Conservation (phyloP, 139 green algal genomes). For the Mesotaenium endlicherianum region DNA sequence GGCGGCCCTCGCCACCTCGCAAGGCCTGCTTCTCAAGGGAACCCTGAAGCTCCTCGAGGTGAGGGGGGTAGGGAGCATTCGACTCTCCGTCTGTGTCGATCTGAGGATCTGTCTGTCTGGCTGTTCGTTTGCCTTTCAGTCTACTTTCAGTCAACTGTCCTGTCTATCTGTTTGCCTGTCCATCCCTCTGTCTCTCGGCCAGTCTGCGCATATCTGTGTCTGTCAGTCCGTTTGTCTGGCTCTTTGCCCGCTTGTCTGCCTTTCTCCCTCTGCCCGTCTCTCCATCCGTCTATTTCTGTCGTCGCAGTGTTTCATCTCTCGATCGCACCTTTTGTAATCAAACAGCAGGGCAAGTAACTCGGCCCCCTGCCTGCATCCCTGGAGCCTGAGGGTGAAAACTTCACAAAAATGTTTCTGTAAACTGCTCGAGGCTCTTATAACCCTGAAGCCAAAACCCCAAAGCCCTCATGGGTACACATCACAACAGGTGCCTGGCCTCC, state of each 20-base stretch:
- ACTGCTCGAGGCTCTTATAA: neutral
- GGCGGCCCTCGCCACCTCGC: neutral
- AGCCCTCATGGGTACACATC: neutral
- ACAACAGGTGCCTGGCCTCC: too few relatives aligned
- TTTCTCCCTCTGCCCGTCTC: neutral
- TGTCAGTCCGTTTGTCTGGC: neutral
- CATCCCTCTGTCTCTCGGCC: neutral
- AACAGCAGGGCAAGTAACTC: too few relatives aligned
- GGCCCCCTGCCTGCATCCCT: neutral
- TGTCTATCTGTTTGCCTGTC: neutral
- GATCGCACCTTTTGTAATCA: neutral
- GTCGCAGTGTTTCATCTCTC: neutral
- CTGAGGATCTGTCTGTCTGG: neutral
- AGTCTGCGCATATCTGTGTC: too few relatives aligned
- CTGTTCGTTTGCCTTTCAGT: neutral
- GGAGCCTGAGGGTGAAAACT: too few relatives aligned
- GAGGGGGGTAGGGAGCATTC: neutral
- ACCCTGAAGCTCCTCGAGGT: slow-evolving; percentile 2
- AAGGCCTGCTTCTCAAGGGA: neutral
- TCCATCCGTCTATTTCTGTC: neutral
- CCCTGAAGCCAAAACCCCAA: neutral
- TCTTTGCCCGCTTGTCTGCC: neutral
- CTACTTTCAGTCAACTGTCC: neutral
- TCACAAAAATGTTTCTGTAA: too few relatives aligned
- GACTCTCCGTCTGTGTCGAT: neutral